Percentiles rank a stretch among this genome's conserved stretches.
phyloP scores from a whole-genome alignment of 345 rosid genomes.

The Erysimum cheiranthoides region DNA sequence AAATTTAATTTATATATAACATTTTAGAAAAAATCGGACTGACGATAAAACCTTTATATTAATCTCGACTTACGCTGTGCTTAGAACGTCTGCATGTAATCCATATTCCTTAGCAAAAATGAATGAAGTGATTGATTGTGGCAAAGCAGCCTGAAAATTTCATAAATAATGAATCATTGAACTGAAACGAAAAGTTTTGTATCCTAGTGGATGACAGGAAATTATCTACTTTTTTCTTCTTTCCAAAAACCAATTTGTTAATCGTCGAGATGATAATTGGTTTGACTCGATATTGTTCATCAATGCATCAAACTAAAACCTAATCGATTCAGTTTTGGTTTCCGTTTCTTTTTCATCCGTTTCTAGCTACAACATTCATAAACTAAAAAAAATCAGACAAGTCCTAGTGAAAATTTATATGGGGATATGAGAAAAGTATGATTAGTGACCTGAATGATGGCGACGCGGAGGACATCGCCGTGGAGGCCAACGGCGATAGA shows the following conservation, averaged over 20 bases:
- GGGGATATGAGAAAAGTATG: not conserved
- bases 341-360: no score
- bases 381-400: not conserved
- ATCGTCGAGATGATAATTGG: no score
- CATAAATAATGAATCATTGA: conserved; percentile 11
- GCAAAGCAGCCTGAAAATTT: conserved; percentile 70
- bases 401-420: not conserved
- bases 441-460: conserved; percentile 66
- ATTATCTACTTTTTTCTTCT: not conserved
- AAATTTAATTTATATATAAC: not conserved
- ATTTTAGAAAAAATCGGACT: not conserved
- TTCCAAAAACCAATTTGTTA: no score
- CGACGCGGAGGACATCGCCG: conserved; percentile 73
- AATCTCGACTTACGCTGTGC: conserved; percentile 71
- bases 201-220: not conserved
- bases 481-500: conserved; percentile 67
- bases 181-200: not conserved
- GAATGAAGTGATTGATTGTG: conserved; percentile 78
- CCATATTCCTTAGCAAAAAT: conserved; percentile 79
- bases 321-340: no score
- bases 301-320: no score
- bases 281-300: no score
- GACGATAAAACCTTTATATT: not conserved
- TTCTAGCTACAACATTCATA: no score
- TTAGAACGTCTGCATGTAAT: conserved; percentile 76